Evolutionary conservation across 2,329 filamentous ascomycete species (phyloP).

Genomic region (Atkinsonella hypoxylon): DNA sequence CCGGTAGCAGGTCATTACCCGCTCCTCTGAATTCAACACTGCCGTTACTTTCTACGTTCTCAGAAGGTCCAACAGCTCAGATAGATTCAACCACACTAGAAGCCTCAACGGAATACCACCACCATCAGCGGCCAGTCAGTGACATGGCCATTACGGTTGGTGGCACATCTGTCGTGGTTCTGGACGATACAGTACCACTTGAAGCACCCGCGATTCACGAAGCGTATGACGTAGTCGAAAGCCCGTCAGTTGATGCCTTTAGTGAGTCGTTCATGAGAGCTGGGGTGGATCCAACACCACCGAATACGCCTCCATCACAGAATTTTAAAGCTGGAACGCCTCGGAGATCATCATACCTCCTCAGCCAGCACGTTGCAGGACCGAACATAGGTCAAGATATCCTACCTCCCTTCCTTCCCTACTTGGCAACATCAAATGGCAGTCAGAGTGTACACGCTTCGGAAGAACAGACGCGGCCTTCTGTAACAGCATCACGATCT

Average conservation of each 20-base stretch:
- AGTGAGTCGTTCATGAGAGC: constrained; percentile 37
- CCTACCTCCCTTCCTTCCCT: constrained; percentile 36
- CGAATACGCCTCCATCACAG: constrained; percentile 45
- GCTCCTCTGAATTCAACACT: constrained; percentile 16
- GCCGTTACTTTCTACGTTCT: constrained; percentile 16
- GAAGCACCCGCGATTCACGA: constrained; percentile 39
- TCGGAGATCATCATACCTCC: constrained; percentile 42
- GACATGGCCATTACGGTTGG: constrained; percentile 56
- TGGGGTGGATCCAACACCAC: constrained; percentile 45
- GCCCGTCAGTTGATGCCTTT: constrained; percentile 40
- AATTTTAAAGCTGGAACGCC: constrained; percentile 30
- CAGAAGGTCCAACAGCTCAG: constrained; percentile 32
- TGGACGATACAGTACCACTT: constrained; percentile 52
- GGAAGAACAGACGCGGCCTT: constrained; percentile 22
- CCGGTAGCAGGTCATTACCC: constrained; percentile 9
- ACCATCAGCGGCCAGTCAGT: constrained; percentile 31
- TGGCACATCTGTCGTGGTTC: constrained; percentile 85
- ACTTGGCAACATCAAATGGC: constrained; percentile 28
- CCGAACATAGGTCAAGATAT: constrained; percentile 26
- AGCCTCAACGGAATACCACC: constrained; percentile 19
- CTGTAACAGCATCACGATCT: constrained; percentile 15
- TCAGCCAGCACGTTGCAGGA: constrained; percentile 33
- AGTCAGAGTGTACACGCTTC: constrained; percentile 16
- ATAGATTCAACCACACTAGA: constrained; percentile 28
- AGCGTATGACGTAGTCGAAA: constrained; percentile 28